Conservation (phyloP, 2,329 filamentous ascomycete genomes). For the Ophiostoma piceae region DNA sequence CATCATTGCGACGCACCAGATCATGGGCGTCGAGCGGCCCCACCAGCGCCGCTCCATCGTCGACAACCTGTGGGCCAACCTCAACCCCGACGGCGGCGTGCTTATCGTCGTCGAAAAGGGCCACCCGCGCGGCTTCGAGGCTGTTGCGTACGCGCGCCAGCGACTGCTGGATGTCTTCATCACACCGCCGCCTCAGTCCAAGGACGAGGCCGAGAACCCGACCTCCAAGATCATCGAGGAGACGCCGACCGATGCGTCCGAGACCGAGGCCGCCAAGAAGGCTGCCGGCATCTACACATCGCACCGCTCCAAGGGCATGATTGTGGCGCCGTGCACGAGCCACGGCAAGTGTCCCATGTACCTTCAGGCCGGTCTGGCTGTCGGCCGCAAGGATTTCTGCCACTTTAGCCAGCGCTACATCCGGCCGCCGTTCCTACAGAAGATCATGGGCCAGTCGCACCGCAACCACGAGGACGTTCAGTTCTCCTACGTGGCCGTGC, state of each 20-base stretch:
- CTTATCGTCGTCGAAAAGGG: conserved; percentile 88
- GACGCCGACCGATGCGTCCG: conserved; percentile 24
- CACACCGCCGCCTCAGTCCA: conserved; percentile 47
- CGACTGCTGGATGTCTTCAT: conserved; percentile 73
- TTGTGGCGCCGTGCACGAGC: conserved; percentile 78
- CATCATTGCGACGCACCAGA: conserved; percentile 79
- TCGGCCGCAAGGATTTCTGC: conserved; percentile 82
- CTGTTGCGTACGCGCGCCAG: conserved; percentile 76
- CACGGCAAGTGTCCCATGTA: conserved; percentile 90
- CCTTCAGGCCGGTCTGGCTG: conserved; percentile 58
- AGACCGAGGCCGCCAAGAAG: not conserved
- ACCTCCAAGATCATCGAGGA: conserved; percentile 5
- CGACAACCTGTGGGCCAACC: conserved; percentile 82
- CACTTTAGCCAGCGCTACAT: conserved; percentile 86
- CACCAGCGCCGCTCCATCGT: conserved; percentile 72
- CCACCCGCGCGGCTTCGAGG: conserved; percentile 85
- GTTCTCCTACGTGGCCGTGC: conserved; percentile 84
- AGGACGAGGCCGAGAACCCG: conserved; percentile 3
- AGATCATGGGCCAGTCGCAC: conserved; percentile 61
- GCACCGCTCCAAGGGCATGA: conserved; percentile 55
- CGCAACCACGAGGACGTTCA: conserved; percentile 85
- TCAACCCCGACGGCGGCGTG: conserved; percentile 79
- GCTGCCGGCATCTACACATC: conserved; percentile 24
- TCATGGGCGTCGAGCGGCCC: conserved; percentile 71
- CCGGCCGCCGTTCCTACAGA: conserved; percentile 74